A percentile compares a stretch with the other conserved stretches of the same genome.
phyloP scores from a whole-genome alignment of 495 filamentous ascomycete species.

The Chlorociboria aeruginascens region DNA sequence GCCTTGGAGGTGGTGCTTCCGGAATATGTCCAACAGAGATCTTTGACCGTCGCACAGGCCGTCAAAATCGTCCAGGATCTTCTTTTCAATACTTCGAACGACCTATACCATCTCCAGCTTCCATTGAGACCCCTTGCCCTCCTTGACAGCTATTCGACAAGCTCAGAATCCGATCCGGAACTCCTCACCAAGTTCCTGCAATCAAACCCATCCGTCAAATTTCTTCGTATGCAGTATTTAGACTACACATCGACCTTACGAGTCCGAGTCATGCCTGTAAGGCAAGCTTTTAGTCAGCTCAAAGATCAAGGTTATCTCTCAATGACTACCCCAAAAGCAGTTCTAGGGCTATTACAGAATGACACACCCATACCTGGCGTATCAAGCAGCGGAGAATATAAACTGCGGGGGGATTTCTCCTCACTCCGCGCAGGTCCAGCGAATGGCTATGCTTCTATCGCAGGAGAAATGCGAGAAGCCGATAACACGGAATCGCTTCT shows the following conservation, averaged over 20 bases:
- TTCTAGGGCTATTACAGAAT: slow-evolving; percentile 46
- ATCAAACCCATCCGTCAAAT: slow-evolving; percentile 32
- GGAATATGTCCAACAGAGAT: slow-evolving; percentile 44
- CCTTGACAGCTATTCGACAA: slow-evolving; percentile 1
- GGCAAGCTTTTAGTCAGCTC: slow-evolving; percentile 48
- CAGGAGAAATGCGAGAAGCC: slow-evolving; percentile 45
- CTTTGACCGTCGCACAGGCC: slow-evolving; percentile 41
- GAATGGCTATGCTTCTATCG: slow-evolving; percentile 44
- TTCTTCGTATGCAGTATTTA: slow-evolving; percentile 63
- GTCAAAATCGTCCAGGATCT: slow-evolving; percentile 42
- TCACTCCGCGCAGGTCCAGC: slow-evolving; percentile 44
- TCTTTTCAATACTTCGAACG: slow-evolving; percentile 57
- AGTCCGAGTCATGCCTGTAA: slow-evolving; percentile 58
- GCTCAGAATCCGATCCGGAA: slow-evolving; percentile 2
- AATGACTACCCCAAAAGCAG: slow-evolving; percentile 38
- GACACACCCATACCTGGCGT: slow-evolving; percentile 31
- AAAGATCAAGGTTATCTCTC: slow-evolving; percentile 25
- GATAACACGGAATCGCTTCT: slow-evolving; percentile 28
- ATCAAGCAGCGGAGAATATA: slow-evolving; percentile 45
- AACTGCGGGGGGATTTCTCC: slow-evolving; percentile 47
- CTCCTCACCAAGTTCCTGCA: slow-evolving; percentile 20
- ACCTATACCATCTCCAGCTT: slow-evolving; percentile 40
- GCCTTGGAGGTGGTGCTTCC: slow-evolving; percentile 52
- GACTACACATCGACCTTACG: slow-evolving; percentile 64
- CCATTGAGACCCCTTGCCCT: slow-evolving; percentile 9